A percentile compares a stretch with the other conserved stretches of the same genome.
Evolutionary conservation across 2,329 filamentous ascomycete genomes (phyloP).

Genomic region (Ophiocordyceps polyrhachis-furcata): DNA sequence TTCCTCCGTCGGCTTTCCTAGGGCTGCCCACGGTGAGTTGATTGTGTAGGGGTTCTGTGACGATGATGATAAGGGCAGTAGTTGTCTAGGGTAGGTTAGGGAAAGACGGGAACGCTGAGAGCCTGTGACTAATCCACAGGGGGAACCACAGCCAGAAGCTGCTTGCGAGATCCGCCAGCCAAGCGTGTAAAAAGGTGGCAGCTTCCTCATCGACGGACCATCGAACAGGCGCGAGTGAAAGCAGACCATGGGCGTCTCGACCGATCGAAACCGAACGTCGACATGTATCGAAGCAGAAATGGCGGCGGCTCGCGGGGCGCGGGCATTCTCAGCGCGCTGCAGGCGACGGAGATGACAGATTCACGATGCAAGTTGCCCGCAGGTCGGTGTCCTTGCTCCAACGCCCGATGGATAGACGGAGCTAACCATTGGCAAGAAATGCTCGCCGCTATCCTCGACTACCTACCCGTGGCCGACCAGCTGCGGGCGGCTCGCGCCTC

Average conservation of each 20-base stretch:
- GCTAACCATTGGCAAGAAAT: slow-evolving; percentile 41
- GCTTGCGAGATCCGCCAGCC: neutral
- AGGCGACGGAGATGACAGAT: slow-evolving; percentile 63
- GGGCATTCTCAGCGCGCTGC: slow-evolving; percentile 57
- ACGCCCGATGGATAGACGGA: neutral
- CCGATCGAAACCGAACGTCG: neutral
- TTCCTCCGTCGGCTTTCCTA: no score
- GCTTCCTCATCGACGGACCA: neutral
- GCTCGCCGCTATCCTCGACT: slow-evolving; percentile 71
- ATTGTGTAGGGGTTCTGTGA: no score
- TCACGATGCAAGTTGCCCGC: slow-evolving; percentile 65
- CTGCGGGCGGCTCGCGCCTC: slow-evolving; percentile 72
- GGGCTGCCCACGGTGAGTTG: no score
- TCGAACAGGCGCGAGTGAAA: neutral
- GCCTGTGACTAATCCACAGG: no score
- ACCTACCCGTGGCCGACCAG: slow-evolving; percentile 70
- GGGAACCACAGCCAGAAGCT: no score
- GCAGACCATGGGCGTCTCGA: neutral
- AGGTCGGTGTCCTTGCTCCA: slow-evolving; percentile 30
- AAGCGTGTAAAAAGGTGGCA: neutral
- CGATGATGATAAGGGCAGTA: no score
- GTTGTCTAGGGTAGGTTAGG: no score
- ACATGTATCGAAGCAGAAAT: slow-evolving; percentile 26
- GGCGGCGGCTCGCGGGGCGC: slow-evolving; percentile 17
- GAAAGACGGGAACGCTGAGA: no score